Base-by-base conservation (phyloP, 225 moss, liverwort and hornwort genomes). In the Rhytidiadelphus loreus region DNA sequence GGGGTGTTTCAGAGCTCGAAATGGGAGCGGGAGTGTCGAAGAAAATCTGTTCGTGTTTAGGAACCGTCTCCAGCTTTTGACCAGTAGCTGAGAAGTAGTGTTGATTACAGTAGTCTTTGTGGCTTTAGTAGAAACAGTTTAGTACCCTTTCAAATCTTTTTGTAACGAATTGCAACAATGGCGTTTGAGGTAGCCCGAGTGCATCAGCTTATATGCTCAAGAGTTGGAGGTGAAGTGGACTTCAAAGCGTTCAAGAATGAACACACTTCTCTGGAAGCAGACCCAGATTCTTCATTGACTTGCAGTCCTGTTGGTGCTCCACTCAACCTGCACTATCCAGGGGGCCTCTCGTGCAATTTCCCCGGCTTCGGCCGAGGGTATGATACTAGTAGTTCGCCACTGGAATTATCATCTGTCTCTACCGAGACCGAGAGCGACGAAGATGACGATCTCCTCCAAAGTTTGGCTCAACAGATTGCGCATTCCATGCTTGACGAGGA, bases 391-490 rank as follows among this genome's bases (percentile, higher is more conserved):
- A 57, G 84, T 77, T 59, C 76, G 20, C 86, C 93, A 24, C 13
- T 89, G 11, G 96, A 93, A 37, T 88, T 90, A 8, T 96, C 95
- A 4, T 87, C 97, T 22, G 93, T 93, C n/a, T 92, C 92, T 18
- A 96, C 96, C 1, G 96, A 95, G 79, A 96, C 96, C 4, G 98
- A 98, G 77, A 98, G 98, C 50, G 96, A 96, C 26, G 98, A 96
- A 53, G 96, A 98, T 11, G 96, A 96, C 3, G 96, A 98, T 46
- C 92, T 93, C 19, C 95, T 98, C 6, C 96, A 95, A 33, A 95
- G 95, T 56, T 85, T 98, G 63, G 98, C 96, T 19, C 96, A 97
- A 55, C 95, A 95, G 73, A 97, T 98, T 39, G 98, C 96, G 15
- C 96, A 94, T 53, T 95, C 95, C 20, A 96, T 94, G 95, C 90